Base-by-base conservation (phyloP, 768 basidiomycete genomes). In the Serpula lacrymans region DNA sequence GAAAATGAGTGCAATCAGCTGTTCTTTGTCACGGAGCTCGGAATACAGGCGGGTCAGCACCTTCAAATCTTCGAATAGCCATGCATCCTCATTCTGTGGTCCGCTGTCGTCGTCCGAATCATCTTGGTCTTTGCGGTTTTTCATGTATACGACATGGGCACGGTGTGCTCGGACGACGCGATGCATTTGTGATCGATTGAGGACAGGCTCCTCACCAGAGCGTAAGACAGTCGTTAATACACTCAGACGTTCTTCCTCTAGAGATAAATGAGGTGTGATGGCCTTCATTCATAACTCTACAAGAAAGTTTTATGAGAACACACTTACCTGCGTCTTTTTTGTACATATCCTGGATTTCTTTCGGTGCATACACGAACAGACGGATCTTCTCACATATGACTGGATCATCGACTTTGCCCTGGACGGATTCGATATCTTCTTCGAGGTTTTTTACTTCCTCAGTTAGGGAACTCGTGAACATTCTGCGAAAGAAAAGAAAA, bases 71-170 rank as follows among this genome's bases (percentile, higher is more conserved):
- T 98, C 95, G 47, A 88, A 87, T 23, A 99, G 63, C 96, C 96
- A 99, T 6, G 87, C 95, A 54, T 96, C 93, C 33, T 99, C 96
- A 55, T 94, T 83, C 42, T 80, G 75, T 2, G 95, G 94, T 0
- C 93, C 95, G 27, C 94, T 86, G 42, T 96, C 91, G 53, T 92
- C 88, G 51, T 94, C 93, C 2, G 93, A 96, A 58, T 93, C 90
- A 16, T 71, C 72, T 39, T 85, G 54, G 5, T 70, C 62, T 37
- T 77, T 78, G 30, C 74, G 75, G 39, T 81, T 65, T 37, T 67
- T 71, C 50, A 80, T 51, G 65, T 97, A 98, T n/a, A 72, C 65
- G 11, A 68, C 69, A 67, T 96, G 90, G 1, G 91, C 90, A 18
- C 77, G 74, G 47, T 85, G 81, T 1, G 90, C 82, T 39, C 79